Conservation (phyloP, 2,329 filamentous ascomycete species). For the Onygenales sp. region DNA sequence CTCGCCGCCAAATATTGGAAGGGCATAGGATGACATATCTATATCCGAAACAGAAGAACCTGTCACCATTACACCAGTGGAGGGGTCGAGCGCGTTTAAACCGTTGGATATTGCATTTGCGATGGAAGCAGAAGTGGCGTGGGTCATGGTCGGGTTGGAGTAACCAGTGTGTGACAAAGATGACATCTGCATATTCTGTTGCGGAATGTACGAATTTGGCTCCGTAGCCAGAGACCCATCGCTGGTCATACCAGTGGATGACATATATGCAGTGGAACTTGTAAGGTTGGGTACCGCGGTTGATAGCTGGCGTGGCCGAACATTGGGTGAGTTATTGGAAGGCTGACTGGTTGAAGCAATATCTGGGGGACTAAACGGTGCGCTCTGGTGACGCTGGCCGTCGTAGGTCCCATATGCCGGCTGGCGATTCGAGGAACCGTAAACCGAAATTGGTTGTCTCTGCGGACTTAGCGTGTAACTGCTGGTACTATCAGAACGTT, state of each 20-base stretch:
- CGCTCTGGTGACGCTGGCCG: slow-evolving; percentile 8
- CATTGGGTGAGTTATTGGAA: slow-evolving; percentile 4
- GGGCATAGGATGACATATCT: slow-evolving; percentile 39
- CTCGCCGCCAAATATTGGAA: slow-evolving; percentile 81
- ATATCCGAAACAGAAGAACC: slow-evolving; percentile 19
- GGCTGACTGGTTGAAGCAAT: slow-evolving; percentile 11
- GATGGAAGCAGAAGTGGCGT: slow-evolving; percentile 18
- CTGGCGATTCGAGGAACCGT: slow-evolving; percentile 18
- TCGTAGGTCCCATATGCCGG: slow-evolving; percentile 15
- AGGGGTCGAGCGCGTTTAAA: slow-evolving; percentile 17
- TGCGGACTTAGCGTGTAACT: slow-evolving; percentile 22
- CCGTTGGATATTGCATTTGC: slow-evolving; percentile 18
- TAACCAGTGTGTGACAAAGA: slow-evolving; percentile 6
- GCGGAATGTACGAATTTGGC: slow-evolving; percentile 7
- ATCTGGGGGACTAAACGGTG: slow-evolving; percentile 11
- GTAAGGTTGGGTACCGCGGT: slow-evolving; percentile 8
- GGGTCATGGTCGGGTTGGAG: slow-evolving; percentile 11
- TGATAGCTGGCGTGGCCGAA: slow-evolving; percentile 10
- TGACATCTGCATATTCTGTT: slow-evolving; percentile 9
- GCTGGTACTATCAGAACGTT: slow-evolving; percentile 19
- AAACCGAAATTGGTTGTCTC: slow-evolving; percentile 15
- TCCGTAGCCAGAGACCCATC: not conserved
- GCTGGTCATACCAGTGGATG: slow-evolving; percentile 13
- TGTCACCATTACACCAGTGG: slow-evolving; percentile 17
- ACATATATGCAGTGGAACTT: slow-evolving; percentile 10